These are phyloP conservation scores for Sophora flavescens DNA, from an alignment of 306 rosid genomes.

Conservation along the genomic window DNA sequence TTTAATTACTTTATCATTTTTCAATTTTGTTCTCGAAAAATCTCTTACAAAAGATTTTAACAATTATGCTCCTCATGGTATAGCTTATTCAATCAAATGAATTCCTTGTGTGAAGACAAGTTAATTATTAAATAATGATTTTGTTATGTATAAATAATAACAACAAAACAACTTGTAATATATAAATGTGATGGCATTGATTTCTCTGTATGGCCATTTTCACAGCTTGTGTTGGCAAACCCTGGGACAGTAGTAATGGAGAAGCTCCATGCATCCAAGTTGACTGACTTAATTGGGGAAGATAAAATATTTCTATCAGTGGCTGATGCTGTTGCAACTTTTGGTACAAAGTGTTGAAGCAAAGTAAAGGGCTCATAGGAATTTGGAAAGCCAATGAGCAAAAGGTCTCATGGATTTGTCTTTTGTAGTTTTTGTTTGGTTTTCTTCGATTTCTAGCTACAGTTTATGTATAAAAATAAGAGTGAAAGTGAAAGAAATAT, in stretches of 20 bases:
- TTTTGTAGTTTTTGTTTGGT: not conserved
- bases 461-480: not conserved
- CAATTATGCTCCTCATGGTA: not conserved
- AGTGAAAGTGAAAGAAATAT: not conserved
- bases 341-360: conserved; percentile 45
- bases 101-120: conserved; percentile 15
- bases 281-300: conserved; percentile 61
- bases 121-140: not conserved
- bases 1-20: conserved; percentile 16
- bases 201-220: not conserved
- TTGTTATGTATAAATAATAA: not conserved
- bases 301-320: conserved; percentile 74
- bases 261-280: conserved; percentile 71
- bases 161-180: not conserved
- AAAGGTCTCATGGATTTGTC: not conserved
- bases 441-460: not conserved
- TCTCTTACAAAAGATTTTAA: conserved; percentile 1
- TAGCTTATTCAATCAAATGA: conserved; percentile 22
- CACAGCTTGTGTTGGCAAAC: conserved; percentile 76
- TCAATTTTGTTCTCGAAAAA: not conserved
- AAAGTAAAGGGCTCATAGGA: conserved; percentile 2
- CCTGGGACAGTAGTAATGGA: conserved; percentile 83
- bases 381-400: not conserved
- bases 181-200: not conserved
- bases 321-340: conserved; percentile 65